A percentile compares a stretch with the other conserved stretches of the same genome.
Conservation (phyloP, 768 basidiomycete species). For the Serendipita sp. region DNA sequence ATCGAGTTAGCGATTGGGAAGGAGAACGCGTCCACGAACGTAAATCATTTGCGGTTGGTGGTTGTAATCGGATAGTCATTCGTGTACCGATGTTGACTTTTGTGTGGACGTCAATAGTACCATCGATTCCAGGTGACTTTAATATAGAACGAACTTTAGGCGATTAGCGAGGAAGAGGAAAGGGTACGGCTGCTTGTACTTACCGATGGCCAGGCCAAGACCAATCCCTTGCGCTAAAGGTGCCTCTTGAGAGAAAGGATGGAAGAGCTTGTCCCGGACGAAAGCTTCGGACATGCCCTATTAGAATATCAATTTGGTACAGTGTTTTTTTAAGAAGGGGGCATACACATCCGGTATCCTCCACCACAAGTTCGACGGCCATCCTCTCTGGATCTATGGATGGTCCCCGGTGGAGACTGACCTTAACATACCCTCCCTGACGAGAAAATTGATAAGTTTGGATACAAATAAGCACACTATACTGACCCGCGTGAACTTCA, state of each 20-base stretch:
- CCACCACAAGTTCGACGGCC: not conserved
- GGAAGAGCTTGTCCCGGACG: conserved; percentile 76
- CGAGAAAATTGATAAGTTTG: not conserved
- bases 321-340: not conserved
- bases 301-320: not conserved
- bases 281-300: conserved; percentile 1
- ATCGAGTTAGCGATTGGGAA: not conserved
- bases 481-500: not conserved
- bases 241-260: conserved; percentile 94
- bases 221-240: conserved; percentile 87
- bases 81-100: not conserved
- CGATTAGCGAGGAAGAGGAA: not conserved
- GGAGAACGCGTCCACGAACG: not conserved
- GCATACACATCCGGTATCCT: not conserved
- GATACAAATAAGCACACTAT: not conserved
- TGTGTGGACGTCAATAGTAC: conserved; percentile 1
- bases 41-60: not conserved
- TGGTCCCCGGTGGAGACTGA: conserved; percentile 39
- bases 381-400: not conserved
- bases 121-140: not conserved
- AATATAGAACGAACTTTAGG: conserved; percentile 1
- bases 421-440: conserved; percentile 61
- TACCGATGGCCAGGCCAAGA: conserved; percentile 87
- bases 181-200: conserved; percentile 63
- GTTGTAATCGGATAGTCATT: not conserved